Percentiles rank a stretch among this genome's conserved stretches.
Evolutionary conservation across 768 basidiomycete species (phyloP).

Genomic region (Termitomyces sp.): DNA sequence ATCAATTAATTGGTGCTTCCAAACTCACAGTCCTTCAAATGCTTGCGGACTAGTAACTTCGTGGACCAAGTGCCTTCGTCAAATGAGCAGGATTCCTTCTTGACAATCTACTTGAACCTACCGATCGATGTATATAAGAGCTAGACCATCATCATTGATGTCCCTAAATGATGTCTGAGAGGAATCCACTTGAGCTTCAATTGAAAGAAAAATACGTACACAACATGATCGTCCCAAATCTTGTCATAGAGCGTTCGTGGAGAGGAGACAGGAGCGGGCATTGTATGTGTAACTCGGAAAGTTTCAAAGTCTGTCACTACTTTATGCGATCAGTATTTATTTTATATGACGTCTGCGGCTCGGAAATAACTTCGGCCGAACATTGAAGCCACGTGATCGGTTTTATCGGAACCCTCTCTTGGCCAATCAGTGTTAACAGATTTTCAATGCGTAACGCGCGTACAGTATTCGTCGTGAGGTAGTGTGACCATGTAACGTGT

Average conservation of each 20-base stretch:
- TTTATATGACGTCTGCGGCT: conserved; percentile 10
- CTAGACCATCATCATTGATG: conserved; percentile 67
- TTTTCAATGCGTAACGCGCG: conserved; percentile 1
- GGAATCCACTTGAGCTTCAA: background rate
- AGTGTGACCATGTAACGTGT: too few relatives aligned
- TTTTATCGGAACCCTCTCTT: conserved; percentile 5
- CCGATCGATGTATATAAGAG: conserved; percentile 83
- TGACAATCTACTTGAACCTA: conserved; percentile 21
- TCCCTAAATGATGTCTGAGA: conserved; percentile 38
- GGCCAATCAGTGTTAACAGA: conserved; percentile 11
- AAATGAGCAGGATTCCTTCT: background rate
- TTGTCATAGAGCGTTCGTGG: conserved; percentile 96
- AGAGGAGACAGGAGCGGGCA: conserved; percentile 36
- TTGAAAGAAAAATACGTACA: conserved; percentile 42
- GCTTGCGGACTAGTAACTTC: conserved; percentile 95
- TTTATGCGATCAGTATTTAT: conserved; percentile 1
- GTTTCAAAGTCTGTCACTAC: background rate
- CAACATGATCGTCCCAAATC: conserved; percentile 96
- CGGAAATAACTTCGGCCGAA: conserved; percentile 11
- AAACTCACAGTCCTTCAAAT: conserved; percentile 74
- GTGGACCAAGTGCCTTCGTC: conserved; percentile 59
- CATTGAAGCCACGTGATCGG: background rate
- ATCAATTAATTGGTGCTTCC: background rate
- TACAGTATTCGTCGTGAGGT: too few relatives aligned
- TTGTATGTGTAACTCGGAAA: conserved; percentile 17